phyloP scores from a whole-genome alignment of 306 rosid species.

The Heteromeles arbutifolia region DNA sequence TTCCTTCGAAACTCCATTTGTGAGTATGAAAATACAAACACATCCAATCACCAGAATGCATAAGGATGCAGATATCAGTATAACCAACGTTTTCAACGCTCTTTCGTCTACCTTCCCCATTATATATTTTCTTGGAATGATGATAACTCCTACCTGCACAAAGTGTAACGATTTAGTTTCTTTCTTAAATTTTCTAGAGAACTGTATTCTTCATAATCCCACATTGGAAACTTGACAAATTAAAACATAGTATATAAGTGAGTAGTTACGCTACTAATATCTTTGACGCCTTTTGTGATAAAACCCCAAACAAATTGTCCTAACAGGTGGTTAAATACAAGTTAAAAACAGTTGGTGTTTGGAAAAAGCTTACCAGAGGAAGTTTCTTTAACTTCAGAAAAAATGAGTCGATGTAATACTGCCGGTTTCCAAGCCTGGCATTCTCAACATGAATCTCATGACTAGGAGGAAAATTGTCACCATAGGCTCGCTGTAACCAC shows the following conservation, averaged over 20 bases:
- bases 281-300: not conserved
- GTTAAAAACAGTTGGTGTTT: not conserved
- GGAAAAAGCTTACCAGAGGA: conserved; percentile 60
- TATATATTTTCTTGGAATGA: conserved; percentile 86
- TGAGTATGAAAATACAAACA: conserved; percentile 82
- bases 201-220: not conserved
- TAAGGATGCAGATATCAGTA: conserved; percentile 84
- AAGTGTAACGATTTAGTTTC: not conserved
- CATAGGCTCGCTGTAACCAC: conserved; percentile 63
- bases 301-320: not conserved
- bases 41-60: conserved; percentile 90
- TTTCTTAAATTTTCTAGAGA: not conserved
- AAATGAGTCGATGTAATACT: conserved; percentile 88
- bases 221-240: not conserved
- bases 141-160: conserved; percentile 94
- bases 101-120: conserved; percentile 98
- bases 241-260: too few species aligned
- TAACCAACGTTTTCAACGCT: conserved; percentile 86
- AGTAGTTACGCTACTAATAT: not conserved
- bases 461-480: conserved; percentile 57
- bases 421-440: conserved; percentile 58
- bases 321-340: not conserved
- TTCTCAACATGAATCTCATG: conserved; percentile 88
- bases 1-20: conserved; percentile 98
- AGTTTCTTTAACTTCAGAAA: conserved; percentile 85